Conservation (phyloP, 371 early-diverging fungal genomes). For the Syncephalastrum monosporum region DNA sequence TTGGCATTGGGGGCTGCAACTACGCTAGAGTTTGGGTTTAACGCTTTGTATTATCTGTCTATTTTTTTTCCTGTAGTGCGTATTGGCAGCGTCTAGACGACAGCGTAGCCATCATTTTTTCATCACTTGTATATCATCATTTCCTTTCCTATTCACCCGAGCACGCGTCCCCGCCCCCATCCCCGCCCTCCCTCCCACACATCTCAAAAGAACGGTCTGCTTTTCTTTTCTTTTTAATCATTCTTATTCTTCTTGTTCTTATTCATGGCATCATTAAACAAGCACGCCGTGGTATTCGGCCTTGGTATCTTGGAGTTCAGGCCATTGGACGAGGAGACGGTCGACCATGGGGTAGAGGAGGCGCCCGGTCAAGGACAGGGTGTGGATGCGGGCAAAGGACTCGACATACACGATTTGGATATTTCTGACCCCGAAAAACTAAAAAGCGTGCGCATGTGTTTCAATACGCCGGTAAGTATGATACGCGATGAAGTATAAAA, state of each 20-base stretch:
- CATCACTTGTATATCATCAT: conserved; percentile 3
- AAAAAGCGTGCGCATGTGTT: conserved; percentile 5
- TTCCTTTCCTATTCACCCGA: background rate
- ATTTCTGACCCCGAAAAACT: conserved; percentile 59
- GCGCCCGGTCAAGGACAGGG: conserved; percentile 84
- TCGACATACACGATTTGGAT: conserved; percentile 83
- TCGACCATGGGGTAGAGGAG: conserved; percentile 80
- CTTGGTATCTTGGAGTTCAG: conserved; percentile 59
- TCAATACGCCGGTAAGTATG: background rate
- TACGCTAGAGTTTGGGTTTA: conserved; percentile 5
- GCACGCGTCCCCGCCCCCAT: too few species aligned
- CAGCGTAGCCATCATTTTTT: background rate
- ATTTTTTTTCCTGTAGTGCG: background rate
- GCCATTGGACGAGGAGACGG: conserved; percentile 93
- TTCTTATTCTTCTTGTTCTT: background rate
- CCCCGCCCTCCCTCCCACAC: background rate
- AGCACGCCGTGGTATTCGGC: conserved; percentile 74
- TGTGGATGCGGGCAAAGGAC: conserved; percentile 85
- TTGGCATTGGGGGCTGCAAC: too few species aligned
- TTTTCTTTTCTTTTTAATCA: background rate
- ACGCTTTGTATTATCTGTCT: conserved; percentile 1
- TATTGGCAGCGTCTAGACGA: background rate
- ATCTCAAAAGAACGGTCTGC: background rate
- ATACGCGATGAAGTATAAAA: too few species aligned
- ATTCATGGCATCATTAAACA: conserved; percentile 46